Conservation (phyloP, 495 filamentous ascomycete genomes). For the Copromyces sp. region DNA sequence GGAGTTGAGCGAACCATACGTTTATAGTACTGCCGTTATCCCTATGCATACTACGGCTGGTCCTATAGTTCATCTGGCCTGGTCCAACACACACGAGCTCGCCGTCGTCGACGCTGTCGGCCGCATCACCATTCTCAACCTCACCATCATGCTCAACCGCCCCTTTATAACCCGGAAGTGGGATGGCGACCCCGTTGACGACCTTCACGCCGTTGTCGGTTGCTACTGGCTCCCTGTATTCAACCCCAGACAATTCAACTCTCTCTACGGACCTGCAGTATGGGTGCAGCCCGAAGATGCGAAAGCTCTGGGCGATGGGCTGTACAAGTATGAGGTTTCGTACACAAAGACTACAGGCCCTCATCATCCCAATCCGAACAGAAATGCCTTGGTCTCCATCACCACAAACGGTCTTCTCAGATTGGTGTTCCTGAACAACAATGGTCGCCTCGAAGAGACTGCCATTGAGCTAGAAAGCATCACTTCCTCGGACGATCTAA, state of each 20-base stretch:
- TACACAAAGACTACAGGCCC: slow-evolving; percentile 52
- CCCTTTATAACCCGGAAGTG: slow-evolving; percentile 45
- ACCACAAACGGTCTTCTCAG: slow-evolving; percentile 60
- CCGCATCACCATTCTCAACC: slow-evolving; percentile 56
- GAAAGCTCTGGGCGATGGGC: neutral
- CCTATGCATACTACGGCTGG: slow-evolving; percentile 34
- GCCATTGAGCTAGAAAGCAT: slow-evolving; percentile 60
- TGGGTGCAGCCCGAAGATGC: slow-evolving; percentile 24
- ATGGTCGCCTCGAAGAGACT: slow-evolving; percentile 52
- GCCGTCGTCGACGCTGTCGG: slow-evolving; percentile 67
- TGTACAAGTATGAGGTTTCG: slow-evolving; percentile 34
- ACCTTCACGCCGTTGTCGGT: slow-evolving; percentile 67
- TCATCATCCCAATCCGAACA: slow-evolving; percentile 52
- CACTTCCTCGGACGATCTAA: slow-evolving; percentile 53
- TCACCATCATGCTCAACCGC: slow-evolving; percentile 55
- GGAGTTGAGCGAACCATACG: slow-evolving; percentile 55
- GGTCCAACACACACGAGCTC: slow-evolving; percentile 66
- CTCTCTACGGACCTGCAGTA: slow-evolving; percentile 35
- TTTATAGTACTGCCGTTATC: slow-evolving; percentile 29
- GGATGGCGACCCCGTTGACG: slow-evolving; percentile 53
- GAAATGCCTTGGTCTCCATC: slow-evolving; percentile 59
- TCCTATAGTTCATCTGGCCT: slow-evolving; percentile 64
- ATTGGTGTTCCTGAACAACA: slow-evolving; percentile 53
- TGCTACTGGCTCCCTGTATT: slow-evolving; percentile 67
- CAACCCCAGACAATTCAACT: slow-evolving; percentile 30